phyloP scores from a whole-genome alignment of 345 rosid species.

The Eucalyptus cladocalyx region DNA sequence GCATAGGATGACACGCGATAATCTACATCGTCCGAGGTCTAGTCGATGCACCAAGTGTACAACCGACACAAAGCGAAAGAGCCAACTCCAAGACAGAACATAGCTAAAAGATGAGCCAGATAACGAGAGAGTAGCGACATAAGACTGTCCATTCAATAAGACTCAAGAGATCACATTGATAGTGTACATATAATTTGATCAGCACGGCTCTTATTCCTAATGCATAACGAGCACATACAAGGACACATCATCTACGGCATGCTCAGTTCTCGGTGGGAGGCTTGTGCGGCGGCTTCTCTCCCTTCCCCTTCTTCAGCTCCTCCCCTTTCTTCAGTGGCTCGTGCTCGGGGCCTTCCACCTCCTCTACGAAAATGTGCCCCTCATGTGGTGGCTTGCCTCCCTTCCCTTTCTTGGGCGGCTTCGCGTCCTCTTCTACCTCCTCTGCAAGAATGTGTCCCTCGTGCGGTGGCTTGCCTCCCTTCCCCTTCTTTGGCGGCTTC shows the following conservation, averaged over 20 bases:
- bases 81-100: neutral
- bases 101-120: neutral
- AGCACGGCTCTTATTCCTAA: neutral
- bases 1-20: neutral
- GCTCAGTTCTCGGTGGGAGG: neutral
- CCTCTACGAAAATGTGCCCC: too few species aligned
- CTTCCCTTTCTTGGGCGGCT: neutral
- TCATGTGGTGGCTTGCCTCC: too few species aligned
- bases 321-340: too few species aligned
- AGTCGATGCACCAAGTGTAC: too few species aligned
- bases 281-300: neutral
- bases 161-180: neutral
- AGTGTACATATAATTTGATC: neutral
- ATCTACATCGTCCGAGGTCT: neutral
- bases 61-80: neutral
- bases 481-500: neutral
- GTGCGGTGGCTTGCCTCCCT: neutral
- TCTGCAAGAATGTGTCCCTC: neutral
- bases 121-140: neutral
- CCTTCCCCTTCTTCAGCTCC: neutral
- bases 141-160: neutral
- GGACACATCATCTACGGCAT: neutral
- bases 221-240: neutral
- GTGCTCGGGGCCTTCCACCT: too few species aligned
- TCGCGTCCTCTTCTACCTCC: neutral